Evolutionary conservation across 305 asterid species (phyloP).

Genomic region (Fraxinus baroniana): DNA sequence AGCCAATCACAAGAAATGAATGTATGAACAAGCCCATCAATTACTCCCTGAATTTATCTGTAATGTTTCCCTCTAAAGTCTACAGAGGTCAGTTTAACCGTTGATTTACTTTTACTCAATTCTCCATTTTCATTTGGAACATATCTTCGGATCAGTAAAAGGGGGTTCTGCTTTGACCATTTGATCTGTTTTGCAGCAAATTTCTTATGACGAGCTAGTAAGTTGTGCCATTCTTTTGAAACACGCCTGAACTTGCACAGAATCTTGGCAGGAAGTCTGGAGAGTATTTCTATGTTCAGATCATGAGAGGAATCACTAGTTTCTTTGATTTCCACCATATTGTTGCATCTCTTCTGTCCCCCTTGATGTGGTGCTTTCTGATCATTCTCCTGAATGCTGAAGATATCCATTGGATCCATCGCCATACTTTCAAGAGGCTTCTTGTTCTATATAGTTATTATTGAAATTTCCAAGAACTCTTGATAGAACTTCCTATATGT

Average conservation of each 20-base stretch:
- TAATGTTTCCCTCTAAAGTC: constrained; percentile 10
- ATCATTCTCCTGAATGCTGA: not conserved
- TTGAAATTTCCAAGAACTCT: not conserved
- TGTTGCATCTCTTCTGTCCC: not conserved
- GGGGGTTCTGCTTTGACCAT: constrained; percentile 2
- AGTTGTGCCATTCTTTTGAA: constrained; percentile 24
- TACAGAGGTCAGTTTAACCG: constrained; percentile 15
- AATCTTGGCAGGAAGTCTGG: constrained; percentile 19
- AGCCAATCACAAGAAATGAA: constrained; percentile 22
- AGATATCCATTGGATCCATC: not conserved
- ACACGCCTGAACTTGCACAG: constrained; percentile 30
- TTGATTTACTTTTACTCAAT: not conserved
- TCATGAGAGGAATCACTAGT: constrained; percentile 21
- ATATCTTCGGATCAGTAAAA: constrained; percentile 1
- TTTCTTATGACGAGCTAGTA: constrained; percentile 15
- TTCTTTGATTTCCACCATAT: constrained; percentile 1
- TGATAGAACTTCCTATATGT: not conserved
- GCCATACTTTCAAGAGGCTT: not conserved
- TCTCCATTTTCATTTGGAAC: not conserved
- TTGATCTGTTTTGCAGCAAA: constrained; percentile 6
- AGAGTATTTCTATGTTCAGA: constrained; percentile 25
- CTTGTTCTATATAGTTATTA: not conserved
- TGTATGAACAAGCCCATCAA: not conserved
- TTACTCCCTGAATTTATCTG: not conserved
- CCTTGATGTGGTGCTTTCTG: not conserved